phyloP scores from a whole-genome alignment of 352 stramenopile species.

The Globisporangium yorkense region DNA sequence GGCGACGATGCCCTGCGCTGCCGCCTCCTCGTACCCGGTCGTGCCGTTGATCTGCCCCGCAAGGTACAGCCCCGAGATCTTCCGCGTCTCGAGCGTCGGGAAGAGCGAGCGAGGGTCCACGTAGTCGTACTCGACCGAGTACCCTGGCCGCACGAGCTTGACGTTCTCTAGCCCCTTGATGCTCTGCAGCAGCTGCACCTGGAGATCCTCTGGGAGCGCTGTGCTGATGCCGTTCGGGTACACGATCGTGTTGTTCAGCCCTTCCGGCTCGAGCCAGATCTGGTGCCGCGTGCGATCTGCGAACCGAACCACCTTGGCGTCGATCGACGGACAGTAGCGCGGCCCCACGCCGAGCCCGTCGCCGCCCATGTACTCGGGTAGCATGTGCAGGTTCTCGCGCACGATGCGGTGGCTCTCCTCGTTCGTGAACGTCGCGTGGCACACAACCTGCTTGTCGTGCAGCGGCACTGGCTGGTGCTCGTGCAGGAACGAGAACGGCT shows the following conservation, averaged over 20 bases:
- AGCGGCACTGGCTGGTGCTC: slow-evolving; percentile 73
- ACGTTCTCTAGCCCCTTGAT: slow-evolving; percentile 96
- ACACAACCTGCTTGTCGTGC: slow-evolving; percentile 83
- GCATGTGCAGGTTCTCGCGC: slow-evolving; percentile 89
- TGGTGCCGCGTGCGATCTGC: slow-evolving; percentile 69
- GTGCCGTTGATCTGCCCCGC: slow-evolving; percentile 99
- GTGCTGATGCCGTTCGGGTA: slow-evolving; percentile 97
- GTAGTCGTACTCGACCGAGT: slow-evolving; percentile 99
- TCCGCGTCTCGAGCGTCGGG: slow-evolving; percentile 94
- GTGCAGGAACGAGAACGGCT: slow-evolving; percentile 94
- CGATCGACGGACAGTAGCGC: slow-evolving; percentile 97
- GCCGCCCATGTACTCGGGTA: slow-evolving; percentile 91
- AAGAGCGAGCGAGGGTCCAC: slow-evolving; percentile 93
- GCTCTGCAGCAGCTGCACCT: slow-evolving; percentile 91
- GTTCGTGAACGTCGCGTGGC: slow-evolving; percentile 96
- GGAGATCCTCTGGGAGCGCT: slow-evolving; percentile 91
- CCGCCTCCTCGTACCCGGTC: slow-evolving; percentile 99
- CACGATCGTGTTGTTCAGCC: slow-evolving; percentile 94
- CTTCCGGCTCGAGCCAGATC: slow-evolving; percentile 98
- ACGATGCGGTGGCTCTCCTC: slow-evolving; percentile 94
- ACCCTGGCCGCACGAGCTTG: slow-evolving; percentile 94
- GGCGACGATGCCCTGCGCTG: slow-evolving; percentile 95
- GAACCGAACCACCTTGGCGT: slow-evolving; percentile 92
- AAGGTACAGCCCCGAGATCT: slow-evolving; percentile 90
- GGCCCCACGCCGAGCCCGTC: slow-evolving; percentile 67